phyloP scores from a whole-genome alignment of 2,329 filamentous ascomycete genomes.

The Cordyceps cateniannulata region DNA sequence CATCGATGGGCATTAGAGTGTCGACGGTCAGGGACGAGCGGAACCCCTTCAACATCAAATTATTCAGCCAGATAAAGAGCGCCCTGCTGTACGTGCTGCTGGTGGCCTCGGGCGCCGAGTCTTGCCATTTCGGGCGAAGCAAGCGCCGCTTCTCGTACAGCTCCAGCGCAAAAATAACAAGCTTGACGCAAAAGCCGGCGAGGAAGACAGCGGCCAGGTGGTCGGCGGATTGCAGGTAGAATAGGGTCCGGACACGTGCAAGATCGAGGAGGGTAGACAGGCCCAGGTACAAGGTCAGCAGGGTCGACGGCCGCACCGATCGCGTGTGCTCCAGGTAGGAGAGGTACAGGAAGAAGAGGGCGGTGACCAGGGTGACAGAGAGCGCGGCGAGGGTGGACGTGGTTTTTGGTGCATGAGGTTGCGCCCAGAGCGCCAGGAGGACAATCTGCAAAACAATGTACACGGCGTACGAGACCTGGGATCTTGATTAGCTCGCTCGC shows the following conservation, averaged over 20 bases:
- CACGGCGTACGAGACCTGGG: conserved; percentile 1
- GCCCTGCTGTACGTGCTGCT: conserved; percentile 24
- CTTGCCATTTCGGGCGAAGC: conserved; percentile 16
- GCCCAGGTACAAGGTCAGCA: conserved; percentile 25
- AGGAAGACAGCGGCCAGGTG: conserved; percentile 21
- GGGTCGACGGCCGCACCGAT: conserved; percentile 26
- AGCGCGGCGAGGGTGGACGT: conserved; percentile 16
- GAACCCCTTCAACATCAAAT: conserved; percentile 22
- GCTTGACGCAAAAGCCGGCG: conserved; percentile 22
- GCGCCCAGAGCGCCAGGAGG: conserved; percentile 17
- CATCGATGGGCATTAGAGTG: conserved; percentile 14
- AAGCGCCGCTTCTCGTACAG: conserved; percentile 22
- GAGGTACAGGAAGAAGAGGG: conserved; percentile 15
- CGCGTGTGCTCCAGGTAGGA: conserved; percentile 28
- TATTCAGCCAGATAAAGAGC: conserved; percentile 28
- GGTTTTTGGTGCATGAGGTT: conserved; percentile 13
- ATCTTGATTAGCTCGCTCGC: neutral
- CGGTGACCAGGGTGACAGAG: conserved; percentile 15
- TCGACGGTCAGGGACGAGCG: conserved; percentile 18
- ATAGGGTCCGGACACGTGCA: conserved; percentile 25
- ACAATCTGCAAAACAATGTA: conserved; percentile 13
- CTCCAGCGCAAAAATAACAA: conserved; percentile 24
- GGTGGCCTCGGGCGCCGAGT: conserved; percentile 24
- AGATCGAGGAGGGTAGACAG: conserved; percentile 26
- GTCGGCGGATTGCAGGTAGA: conserved; percentile 20